Conservation (phyloP, 768 basidiomycete species). For the Cystobasidium tubakii region DNA sequence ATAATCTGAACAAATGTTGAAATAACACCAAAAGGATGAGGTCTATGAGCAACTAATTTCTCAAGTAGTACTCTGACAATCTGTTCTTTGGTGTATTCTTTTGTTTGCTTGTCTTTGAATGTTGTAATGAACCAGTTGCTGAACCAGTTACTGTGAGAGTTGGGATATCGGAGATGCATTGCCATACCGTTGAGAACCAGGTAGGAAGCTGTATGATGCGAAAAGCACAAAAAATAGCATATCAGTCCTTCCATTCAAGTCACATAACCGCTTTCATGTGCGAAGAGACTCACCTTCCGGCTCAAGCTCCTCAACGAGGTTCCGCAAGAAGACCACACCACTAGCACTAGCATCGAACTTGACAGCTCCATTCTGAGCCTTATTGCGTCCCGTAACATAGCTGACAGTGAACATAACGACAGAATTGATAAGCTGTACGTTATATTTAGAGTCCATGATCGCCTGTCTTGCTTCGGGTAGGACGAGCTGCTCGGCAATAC, state of each 20-base stretch:
- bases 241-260: neutral
- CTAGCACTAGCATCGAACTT: slow-evolving; percentile 75
- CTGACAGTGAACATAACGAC: slow-evolving; percentile 95
- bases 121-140: slow-evolving; percentile 80
- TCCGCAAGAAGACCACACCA: slow-evolving; percentile 75
- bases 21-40: slow-evolving; percentile 87
- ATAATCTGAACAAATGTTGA: slow-evolving; percentile 36
- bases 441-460: slow-evolving; percentile 61
- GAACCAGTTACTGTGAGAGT: slow-evolving; percentile 98
- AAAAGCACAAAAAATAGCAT: neutral
- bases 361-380: slow-evolving; percentile 72
- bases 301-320: slow-evolving; percentile 75
- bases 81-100: slow-evolving; percentile 66
- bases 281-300: slow-evolving; percentile 66
- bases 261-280: neutral
- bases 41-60: slow-evolving; percentile 84
- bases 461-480: slow-evolving; percentile 51
- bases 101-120: slow-evolving; percentile 72
- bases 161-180: slow-evolving; percentile 92
- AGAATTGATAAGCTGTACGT: slow-evolving; percentile 82
- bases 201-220: slow-evolving; percentile 68
- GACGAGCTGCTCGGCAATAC: slow-evolving; percentile 50
- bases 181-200: slow-evolving; percentile 87
- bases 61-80: slow-evolving; percentile 69
- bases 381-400: slow-evolving; percentile 80